Base-by-base conservation (phyloP, 106 monocot genomes). In the Agapanthus africanus region DNA sequence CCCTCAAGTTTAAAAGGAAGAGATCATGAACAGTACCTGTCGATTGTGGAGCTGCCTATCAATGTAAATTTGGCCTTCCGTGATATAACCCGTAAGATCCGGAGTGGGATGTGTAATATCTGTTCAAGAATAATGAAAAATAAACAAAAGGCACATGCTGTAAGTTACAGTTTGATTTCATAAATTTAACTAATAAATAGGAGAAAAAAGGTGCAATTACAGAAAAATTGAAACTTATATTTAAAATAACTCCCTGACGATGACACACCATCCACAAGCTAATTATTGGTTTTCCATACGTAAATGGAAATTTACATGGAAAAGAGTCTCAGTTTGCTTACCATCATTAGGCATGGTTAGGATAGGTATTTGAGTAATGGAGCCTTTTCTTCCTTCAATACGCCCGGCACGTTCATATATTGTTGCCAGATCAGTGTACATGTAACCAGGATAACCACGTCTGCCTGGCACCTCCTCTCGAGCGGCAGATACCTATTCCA, bases 301-400 rank as follows among this genome's bases (percentile, higher is more conserved):
- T 65, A 65, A 65, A 39, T 31, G 2, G n/a, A 37, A 65, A 22
- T 65, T 15, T 39, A 61, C 61, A 35, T 61, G 18, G 31, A 59
- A 37, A 18, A 51, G 11, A 31, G 21, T 21, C 0, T 19, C 59
- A 4, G 4, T 34, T 32, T 41, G 11, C 66, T 42, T 82, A 97
- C 97, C 97, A 84, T 97, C 97, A 87, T 97, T 97, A 41, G 97
- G 97, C 97, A 97, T 97, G 34, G 97, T 97, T 30, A 97, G 78
- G 26, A 97, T 97, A 11, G 97, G 97, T 44, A 97, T 97, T 70
- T 97, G 97, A 21, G 97, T 97, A 50, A 97, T 97, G 59, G 97
- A 97, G 57, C 97, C 97, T 70, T 87, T 89, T 79, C 97, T 84
- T 81, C 97, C 97, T 83, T 97, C 97, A 49, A 97, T 97, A 77